Evolutionary conservation across 192 early-diverging fungal genomes (phyloP).

Genomic region (Coemansia sp.): DNA sequence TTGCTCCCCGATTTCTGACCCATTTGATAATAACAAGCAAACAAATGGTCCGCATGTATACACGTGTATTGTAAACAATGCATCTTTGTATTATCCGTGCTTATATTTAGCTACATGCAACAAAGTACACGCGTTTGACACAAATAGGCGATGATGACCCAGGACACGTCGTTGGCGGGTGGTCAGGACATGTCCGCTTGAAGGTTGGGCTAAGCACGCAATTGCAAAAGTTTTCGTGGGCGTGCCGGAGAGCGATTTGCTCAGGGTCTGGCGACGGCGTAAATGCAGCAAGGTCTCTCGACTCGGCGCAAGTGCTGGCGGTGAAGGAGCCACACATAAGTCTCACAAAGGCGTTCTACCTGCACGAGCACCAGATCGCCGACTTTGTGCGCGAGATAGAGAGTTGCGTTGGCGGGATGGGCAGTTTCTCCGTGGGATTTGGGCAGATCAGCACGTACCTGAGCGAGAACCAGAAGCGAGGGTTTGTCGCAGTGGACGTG

Average conservation of each 20-base stretch:
- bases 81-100: no score
- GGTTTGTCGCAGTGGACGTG: constrained; percentile 40
- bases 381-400: constrained; percentile 28
- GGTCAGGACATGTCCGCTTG: constrained; percentile 41
- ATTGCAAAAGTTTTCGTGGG: constrained; percentile 6
- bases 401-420: neutral
- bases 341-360: constrained; percentile 43
- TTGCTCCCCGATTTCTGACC: neutral
- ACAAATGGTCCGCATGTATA: constrained; percentile 5
- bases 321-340: constrained; percentile 30
- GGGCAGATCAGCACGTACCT: constrained; percentile 14
- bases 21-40: constrained; percentile 8
- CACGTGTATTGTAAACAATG: constrained; percentile 4
- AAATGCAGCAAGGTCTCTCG: neutral
- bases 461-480: constrained; percentile 32
- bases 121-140: neutral
- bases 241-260: constrained; percentile 24
- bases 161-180: constrained; percentile 46
- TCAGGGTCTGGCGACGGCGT: constrained; percentile 5
- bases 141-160: constrained; percentile 2
- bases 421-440: constrained; percentile 27
- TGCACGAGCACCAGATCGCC: constrained; percentile 46
- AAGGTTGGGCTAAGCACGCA: constrained; percentile 3
- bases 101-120: no score
- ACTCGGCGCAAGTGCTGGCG: neutral